phyloP scores from a whole-genome alignment of 1,139 yeast species.

The Scheffersomyces quercinus region DNA sequence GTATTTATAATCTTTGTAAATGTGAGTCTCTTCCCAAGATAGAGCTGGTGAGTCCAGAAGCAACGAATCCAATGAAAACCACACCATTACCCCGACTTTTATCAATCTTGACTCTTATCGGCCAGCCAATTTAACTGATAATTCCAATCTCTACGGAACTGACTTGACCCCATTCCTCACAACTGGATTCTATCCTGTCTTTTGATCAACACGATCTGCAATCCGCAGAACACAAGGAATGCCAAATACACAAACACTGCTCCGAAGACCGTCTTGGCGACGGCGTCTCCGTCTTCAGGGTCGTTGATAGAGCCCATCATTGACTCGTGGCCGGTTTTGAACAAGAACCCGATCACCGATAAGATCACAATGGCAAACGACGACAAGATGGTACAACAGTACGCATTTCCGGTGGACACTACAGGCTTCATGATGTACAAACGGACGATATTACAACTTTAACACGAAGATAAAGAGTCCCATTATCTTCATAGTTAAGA shows the following conservation, averaged over 20 bases:
- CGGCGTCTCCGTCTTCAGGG: constrained; percentile 92
- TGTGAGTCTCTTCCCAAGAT: too few species aligned
- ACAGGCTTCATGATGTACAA: constrained; percentile 22
- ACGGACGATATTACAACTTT: too few species aligned
- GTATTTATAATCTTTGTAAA: too few species aligned
- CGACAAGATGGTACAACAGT: constrained; percentile 91
- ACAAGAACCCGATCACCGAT: constrained; percentile 79
- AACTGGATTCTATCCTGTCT: constrained; percentile 60
- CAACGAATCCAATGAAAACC: too few species aligned
- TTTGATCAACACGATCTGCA: constrained; percentile 66
- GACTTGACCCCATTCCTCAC: constrained; percentile 1
- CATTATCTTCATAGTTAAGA: too few species aligned
- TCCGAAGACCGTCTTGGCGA: constrained; percentile 84
- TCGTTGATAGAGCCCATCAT: constrained; percentile 91
- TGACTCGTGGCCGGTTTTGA: constrained; percentile 79
- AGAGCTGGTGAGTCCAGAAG: too few species aligned
- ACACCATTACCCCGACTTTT: too few species aligned
- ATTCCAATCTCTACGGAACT: too few species aligned
- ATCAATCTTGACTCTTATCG: too few species aligned
- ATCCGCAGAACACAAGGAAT: constrained; percentile 87
- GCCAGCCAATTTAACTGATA: too few species aligned
- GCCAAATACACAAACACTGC: constrained; percentile 83
- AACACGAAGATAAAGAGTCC: too few species aligned
- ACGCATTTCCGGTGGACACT: constrained; percentile 70
- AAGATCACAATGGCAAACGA: constrained; percentile 89